Percentiles rank a stretch among this genome's conserved stretches.
Evolutionary conservation across 139 green algal species (phyloP).

Genomic region (Ulvella scutata): DNA sequence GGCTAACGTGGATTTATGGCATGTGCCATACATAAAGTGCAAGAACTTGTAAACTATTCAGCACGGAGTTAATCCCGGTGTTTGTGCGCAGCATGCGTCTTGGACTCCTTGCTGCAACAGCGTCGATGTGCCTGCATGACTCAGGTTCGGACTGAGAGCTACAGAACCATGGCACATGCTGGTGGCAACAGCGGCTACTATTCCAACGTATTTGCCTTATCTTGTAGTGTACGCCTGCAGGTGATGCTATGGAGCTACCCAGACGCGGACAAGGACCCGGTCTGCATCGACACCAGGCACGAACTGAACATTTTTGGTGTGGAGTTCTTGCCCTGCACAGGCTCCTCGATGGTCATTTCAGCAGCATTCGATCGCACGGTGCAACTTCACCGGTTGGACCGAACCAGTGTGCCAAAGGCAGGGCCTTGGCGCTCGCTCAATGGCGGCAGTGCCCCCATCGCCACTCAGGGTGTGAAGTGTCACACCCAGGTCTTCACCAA

Average conservation of each 20-base stretch:
- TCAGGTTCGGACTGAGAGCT: too few relatives aligned
- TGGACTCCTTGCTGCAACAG: not conserved
- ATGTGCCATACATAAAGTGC: too few relatives aligned
- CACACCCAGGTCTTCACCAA: constrained; percentile 7
- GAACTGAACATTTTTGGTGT: constrained; percentile 75
- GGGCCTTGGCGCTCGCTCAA: not conserved
- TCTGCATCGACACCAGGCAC: constrained; percentile 52
- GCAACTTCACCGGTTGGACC: constrained; percentile 49
- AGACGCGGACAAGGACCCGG: constrained; percentile 18
- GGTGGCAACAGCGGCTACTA: not conserved
- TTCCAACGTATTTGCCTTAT: not conserved
- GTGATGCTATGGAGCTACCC: constrained; percentile 52
- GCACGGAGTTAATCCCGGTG: too few relatives aligned
- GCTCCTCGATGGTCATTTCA: constrained; percentile 31
- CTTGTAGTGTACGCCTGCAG: constrained; percentile 13
- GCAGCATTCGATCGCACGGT: constrained; percentile 62
- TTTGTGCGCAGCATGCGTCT: too few relatives aligned
- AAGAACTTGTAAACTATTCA: too few relatives aligned
- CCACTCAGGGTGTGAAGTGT: not conserved
- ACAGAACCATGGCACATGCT: too few relatives aligned
- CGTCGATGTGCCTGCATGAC: not conserved
- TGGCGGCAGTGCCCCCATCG: not conserved
- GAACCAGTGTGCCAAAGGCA: not conserved
- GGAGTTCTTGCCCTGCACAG: constrained; percentile 49
- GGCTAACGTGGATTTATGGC: too few relatives aligned